phyloP scores from a whole-genome alignment of 2,329 filamentous ascomycete species.

The Purpureocillium lavendulum region DNA sequence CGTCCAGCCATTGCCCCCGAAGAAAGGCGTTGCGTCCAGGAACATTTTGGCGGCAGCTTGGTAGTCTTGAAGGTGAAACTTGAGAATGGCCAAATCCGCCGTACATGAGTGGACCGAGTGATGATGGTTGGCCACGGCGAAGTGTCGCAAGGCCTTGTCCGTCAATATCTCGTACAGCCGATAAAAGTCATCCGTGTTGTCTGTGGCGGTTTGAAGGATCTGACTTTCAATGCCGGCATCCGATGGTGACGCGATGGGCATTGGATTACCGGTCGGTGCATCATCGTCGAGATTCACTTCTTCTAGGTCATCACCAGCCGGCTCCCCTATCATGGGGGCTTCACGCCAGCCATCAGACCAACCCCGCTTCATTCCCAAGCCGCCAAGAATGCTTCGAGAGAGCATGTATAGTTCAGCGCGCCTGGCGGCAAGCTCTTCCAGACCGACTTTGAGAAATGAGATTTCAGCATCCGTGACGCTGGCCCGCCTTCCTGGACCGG shows the following conservation, averaged over 20 bases:
- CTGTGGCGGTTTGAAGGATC: conserved; percentile 52
- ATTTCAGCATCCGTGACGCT: conserved; percentile 32
- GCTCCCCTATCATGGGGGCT: conserved; percentile 41
- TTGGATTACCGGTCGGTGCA: conserved; percentile 12
- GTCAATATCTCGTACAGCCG: conserved; percentile 68
- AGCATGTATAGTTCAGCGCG: conserved; percentile 76
- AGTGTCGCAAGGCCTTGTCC: conserved; percentile 75
- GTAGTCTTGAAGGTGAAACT: conserved; percentile 69
- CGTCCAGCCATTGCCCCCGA: conserved; percentile 70
- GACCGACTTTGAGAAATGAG: conserved; percentile 52
- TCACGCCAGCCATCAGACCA: conserved; percentile 74
- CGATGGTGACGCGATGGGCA: conserved; percentile 11
- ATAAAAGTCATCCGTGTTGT: conserved; percentile 56
- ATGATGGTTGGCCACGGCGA: conserved; percentile 66
- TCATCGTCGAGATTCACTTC: conserved; percentile 47
- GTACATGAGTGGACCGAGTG: conserved; percentile 71
- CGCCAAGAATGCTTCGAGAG: conserved; percentile 71
- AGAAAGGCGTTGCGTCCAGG: conserved; percentile 67
- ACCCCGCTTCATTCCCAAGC: conserved; percentile 59
- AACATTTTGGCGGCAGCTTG: conserved; percentile 69
- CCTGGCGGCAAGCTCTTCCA: conserved; percentile 74
- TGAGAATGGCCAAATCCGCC: conserved; percentile 79
- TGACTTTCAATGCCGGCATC: conserved; percentile 31
- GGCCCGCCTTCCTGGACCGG: conserved; percentile 33
- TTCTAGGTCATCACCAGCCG: conserved; percentile 41